A percentile compares a stretch with the other conserved stretches of the same genome.
Evolutionary conservation across 495 filamentous ascomycete species (phyloP).

Genomic region (Aspergillus ostianus): DNA sequence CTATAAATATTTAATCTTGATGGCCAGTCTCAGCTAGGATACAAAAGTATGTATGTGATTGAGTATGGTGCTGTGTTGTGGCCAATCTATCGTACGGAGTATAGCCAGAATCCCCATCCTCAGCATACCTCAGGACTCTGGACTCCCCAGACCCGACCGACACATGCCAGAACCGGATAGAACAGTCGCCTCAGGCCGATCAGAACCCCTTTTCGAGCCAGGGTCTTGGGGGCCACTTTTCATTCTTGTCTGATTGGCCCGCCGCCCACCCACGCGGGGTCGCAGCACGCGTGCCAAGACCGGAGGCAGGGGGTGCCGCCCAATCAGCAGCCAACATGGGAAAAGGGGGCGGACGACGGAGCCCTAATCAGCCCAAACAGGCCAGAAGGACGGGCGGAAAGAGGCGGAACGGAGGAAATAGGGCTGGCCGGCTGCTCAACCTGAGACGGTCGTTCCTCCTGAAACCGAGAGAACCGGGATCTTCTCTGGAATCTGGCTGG

Average conservation of each 20-base stretch:
- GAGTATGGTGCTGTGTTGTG: too few species aligned
- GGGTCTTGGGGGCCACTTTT: background rate
- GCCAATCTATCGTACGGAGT: too few species aligned
- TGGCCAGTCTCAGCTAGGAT: too few species aligned
- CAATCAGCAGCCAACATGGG: background rate
- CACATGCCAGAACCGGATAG: too few species aligned
- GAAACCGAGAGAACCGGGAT: background rate
- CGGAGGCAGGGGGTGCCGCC: too few species aligned
- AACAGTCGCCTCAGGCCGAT: background rate
- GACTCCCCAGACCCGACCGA: too few species aligned
- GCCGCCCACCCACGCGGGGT: background rate
- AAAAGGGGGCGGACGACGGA: background rate
- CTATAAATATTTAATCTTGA: too few species aligned
- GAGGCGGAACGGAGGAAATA: background rate
- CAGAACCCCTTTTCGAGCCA: background rate
- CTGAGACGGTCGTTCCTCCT: background rate
- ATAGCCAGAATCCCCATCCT: too few species aligned
- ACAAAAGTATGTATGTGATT: too few species aligned
- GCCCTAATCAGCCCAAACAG: background rate
- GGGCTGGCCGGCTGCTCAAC: background rate
- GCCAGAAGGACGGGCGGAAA: too few species aligned
- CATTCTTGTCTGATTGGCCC: background rate
- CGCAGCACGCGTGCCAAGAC: background rate
- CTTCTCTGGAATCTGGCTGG: too few species aligned
- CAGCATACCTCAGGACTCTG: background rate